Conservation (phyloP, 2,329 filamentous ascomycete genomes). For the Phaeophleospora eucalypticola region DNA sequence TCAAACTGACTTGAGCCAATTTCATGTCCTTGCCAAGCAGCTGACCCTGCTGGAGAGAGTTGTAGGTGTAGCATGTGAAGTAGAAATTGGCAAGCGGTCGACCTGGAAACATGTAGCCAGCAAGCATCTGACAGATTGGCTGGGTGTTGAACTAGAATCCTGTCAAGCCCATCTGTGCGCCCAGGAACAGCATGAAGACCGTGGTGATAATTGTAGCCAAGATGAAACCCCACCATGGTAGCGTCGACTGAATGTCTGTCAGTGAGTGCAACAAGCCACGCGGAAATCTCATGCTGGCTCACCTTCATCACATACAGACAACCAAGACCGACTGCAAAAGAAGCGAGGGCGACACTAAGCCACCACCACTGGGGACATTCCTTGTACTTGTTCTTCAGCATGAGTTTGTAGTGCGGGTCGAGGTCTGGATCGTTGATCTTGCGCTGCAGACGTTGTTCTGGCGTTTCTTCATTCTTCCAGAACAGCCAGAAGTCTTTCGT, state of each 20-base stretch:
- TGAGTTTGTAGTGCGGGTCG: constrained; percentile 34
- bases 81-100: constrained; percentile 35
- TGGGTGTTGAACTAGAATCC: constrained; percentile 41
- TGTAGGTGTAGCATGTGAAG: constrained; percentile 29
- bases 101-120: constrained; percentile 45
- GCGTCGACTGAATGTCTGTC: constrained; percentile 15
- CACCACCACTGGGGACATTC: constrained; percentile 34
- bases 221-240: constrained; percentile 34
- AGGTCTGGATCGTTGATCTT: constrained; percentile 23
- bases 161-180: constrained; percentile 25
- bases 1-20: no score
- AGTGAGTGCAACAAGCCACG: background rate
- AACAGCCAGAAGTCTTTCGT: constrained; percentile 23
- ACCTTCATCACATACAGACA: constrained; percentile 27
- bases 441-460: constrained; percentile 20
- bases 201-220: constrained; percentile 22
- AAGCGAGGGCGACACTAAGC: constrained; percentile 19
- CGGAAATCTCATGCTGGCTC: background rate
- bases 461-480: constrained; percentile 24
- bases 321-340: constrained; percentile 24
- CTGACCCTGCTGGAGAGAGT: constrained; percentile 29
- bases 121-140: constrained; percentile 46
- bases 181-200: constrained; percentile 27
- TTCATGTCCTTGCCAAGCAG: constrained; percentile 34
- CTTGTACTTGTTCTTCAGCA: constrained; percentile 30